These are phyloP conservation scores for Hyparrhenia diplandra DNA, from an alignment of 176 grass and related monocot species.

Conservation along the genomic window DNA sequence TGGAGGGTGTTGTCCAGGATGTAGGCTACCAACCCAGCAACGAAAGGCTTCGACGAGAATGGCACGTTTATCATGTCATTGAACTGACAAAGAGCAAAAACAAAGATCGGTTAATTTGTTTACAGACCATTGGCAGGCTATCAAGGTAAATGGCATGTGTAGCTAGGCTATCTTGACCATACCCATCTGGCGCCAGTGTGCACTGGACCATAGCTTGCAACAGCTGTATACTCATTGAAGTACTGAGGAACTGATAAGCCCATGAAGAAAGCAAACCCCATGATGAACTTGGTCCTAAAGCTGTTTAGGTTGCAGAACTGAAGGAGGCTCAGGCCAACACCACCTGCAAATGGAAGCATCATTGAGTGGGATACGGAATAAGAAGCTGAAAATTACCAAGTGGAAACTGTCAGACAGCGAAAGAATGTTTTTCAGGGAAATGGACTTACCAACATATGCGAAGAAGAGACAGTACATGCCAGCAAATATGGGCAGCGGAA, in stretches of 20 bases:
- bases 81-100: constrained; percentile 43
- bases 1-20: constrained; percentile 80
- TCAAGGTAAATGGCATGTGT: not conserved
- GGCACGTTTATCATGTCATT: constrained; percentile 92
- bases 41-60: constrained; percentile 87
- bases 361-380: not conserved
- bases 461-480: constrained; percentile 89
- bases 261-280: constrained; percentile 88
- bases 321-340: constrained; percentile 66
- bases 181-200: constrained; percentile 92
- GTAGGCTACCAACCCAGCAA: constrained; percentile 66
- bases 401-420: not conserved
- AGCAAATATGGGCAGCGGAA: constrained; percentile 83
- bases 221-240: constrained; percentile 85
- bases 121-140: not conserved
- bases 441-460: constrained; percentile 73
- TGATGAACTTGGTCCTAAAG: constrained; percentile 92
- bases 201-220: constrained; percentile 78
- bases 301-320: constrained; percentile 94
- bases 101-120: not conserved
- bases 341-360: constrained; percentile 41
- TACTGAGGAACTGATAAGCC: constrained; percentile 91
- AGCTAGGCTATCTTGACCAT: constrained; percentile 13
- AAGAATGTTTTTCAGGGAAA: not conserved
- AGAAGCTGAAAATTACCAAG: not conserved